phyloP scores from a whole-genome alignment of 257 asterid species.

The Solanum verrucosum region DNA sequence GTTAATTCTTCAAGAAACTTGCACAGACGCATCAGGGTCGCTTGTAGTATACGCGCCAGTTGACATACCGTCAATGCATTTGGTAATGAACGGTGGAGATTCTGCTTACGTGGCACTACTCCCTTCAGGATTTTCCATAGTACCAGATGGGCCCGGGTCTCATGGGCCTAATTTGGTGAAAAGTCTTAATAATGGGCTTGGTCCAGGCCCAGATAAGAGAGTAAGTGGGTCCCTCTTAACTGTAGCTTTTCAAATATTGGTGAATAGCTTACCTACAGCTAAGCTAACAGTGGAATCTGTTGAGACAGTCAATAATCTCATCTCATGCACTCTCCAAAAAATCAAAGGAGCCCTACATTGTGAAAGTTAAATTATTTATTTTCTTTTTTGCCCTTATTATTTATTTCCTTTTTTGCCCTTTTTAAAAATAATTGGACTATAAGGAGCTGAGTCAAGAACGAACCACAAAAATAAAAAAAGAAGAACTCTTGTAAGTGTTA shows the following conservation, averaged over 20 bases:
- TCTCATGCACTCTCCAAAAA: slow-evolving; percentile 84
- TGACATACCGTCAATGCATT: slow-evolving; percentile 83
- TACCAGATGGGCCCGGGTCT: slow-evolving; percentile 71
- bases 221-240: slow-evolving; percentile 70
- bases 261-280: slow-evolving; percentile 72
- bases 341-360: slow-evolving; percentile 74
- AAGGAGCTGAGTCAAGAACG: slow-evolving; percentile 88
- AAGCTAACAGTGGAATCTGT: slow-evolving; percentile 83
- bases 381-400: neutral
- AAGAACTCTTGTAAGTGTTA: slow-evolving; percentile 25
- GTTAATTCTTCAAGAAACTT: slow-evolving; percentile 78
- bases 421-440: neutral
- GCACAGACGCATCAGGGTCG: slow-evolving; percentile 71
- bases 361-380: slow-evolving; percentile 30
- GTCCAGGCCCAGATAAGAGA: slow-evolving; percentile 12
- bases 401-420: neutral
- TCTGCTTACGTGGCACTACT: slow-evolving; percentile 80
- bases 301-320: slow-evolving; percentile 80
- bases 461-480: slow-evolving; percentile 30
- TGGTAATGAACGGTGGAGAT: slow-evolving; percentile 94
- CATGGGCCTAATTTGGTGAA: slow-evolving; percentile 14
- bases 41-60: slow-evolving; percentile 94
- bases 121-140: slow-evolving; percentile 86
- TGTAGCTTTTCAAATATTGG: slow-evolving; percentile 84
- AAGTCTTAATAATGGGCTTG: slow-evolving; percentile 1